phyloP scores from a whole-genome alignment of 2,329 filamentous ascomycete genomes.

The Colletotrichum truncatum region DNA sequence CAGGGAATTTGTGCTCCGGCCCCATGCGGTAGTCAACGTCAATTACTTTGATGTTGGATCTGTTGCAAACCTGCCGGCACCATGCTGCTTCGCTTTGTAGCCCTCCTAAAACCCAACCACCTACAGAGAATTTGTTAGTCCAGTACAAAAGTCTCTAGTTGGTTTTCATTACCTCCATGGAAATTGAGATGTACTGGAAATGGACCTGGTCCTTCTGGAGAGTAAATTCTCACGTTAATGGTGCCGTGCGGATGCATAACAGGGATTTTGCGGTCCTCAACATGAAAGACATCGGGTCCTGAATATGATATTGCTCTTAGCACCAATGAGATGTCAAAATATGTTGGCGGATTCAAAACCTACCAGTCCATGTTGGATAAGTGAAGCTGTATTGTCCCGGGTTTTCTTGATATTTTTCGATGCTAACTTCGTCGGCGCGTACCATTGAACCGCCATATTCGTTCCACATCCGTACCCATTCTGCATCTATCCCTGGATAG shows the following conservation, averaged over 20 bases:
- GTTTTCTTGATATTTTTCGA: constrained; percentile 37
- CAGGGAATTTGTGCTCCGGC: constrained; percentile 36
- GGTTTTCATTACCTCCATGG: constrained; percentile 33
- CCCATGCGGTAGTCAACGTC: constrained; percentile 41
- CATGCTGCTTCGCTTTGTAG: constrained; percentile 37
- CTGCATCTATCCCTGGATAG: constrained; percentile 35
- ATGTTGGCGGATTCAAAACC: not conserved
- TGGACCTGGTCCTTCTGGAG: constrained; percentile 36
- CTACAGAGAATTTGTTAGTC: not conserved
- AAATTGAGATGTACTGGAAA: constrained; percentile 38
- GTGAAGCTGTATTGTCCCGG: constrained; percentile 40
- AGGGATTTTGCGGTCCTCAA: constrained; percentile 32
- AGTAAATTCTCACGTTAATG: constrained; percentile 37
- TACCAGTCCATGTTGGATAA: constrained; percentile 37
- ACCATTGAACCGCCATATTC: constrained; percentile 37
- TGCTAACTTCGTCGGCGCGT: constrained; percentile 38
- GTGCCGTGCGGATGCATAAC: constrained; percentile 36
- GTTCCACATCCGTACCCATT: constrained; percentile 41
- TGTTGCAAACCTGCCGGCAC: constrained; percentile 39
- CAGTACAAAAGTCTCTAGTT: not conserved
- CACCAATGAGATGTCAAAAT: not conserved
- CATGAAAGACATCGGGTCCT: constrained; percentile 19
- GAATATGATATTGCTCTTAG: rapidly evolving
- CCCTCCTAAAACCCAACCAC: constrained; percentile 38
- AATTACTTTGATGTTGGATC: constrained; percentile 37